Conservation (phyloP, 495 filamentous ascomycete species). For the Viridothelium virens region DNA sequence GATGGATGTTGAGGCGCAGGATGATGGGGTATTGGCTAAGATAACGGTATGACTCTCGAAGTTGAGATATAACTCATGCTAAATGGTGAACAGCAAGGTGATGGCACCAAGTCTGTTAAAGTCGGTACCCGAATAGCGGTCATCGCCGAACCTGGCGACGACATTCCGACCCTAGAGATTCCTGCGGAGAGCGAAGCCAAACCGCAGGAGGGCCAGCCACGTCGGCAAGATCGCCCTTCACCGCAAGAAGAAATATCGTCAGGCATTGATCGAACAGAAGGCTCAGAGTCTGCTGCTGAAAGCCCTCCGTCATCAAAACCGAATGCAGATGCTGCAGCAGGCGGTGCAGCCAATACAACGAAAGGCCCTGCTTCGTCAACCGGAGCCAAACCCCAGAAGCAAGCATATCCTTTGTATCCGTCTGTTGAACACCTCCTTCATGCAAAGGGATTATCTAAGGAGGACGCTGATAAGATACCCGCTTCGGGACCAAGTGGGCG, state of each 20-base stretch:
- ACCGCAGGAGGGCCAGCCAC: slow-evolving; percentile 26
- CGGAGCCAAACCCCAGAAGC: slow-evolving; percentile 42
- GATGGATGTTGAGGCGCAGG: slow-evolving; percentile 86
- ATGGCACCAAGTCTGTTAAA: slow-evolving; percentile 61
- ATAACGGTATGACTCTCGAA: slow-evolving; percentile 45
- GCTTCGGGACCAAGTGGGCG: slow-evolving; percentile 83
- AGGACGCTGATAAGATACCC: slow-evolving; percentile 69
- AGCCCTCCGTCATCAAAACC: slow-evolving; percentile 27
- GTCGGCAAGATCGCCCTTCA: slow-evolving; percentile 34
- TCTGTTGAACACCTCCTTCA: slow-evolving; percentile 76
- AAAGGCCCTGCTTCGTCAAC: background rate
- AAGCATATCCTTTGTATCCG: slow-evolving; percentile 68
- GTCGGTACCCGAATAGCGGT: slow-evolving; percentile 71
- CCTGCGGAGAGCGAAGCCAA: slow-evolving; percentile 46
- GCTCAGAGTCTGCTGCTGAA: slow-evolving; percentile 30
- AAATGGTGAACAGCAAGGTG: slow-evolving; percentile 39
- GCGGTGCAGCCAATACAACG: slow-evolving; percentile 26
- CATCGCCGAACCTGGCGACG: slow-evolving; percentile 66
- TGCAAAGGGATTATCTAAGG: slow-evolving; percentile 61
- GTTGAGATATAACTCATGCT: background rate
- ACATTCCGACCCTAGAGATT: slow-evolving; percentile 58
- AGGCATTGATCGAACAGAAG: slow-evolving; percentile 22
- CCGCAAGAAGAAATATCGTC: slow-evolving; percentile 29
- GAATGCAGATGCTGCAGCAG: slow-evolving; percentile 20
- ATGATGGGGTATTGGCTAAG: slow-evolving; percentile 71